phyloP scores from a whole-genome alignment of 129 eudicot genomes.

The Dittrichia graveolens region DNA sequence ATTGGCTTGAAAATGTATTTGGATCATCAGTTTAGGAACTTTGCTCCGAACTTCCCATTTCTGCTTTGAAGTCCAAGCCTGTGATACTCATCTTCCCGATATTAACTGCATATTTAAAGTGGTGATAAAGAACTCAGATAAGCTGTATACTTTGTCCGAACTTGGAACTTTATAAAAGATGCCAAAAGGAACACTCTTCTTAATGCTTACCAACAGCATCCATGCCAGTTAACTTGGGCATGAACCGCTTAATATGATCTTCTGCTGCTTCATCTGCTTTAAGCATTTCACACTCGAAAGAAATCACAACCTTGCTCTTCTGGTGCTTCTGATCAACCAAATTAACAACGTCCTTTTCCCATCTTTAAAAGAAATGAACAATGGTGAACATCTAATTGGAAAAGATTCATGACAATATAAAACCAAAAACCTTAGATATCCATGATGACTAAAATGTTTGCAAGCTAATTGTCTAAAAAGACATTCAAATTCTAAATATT shows the following conservation, averaged over 20 bases:
- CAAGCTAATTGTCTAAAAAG: background rate
- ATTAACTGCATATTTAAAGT: conserved; percentile 61
- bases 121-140: conserved; percentile 12
- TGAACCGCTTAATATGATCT: conserved; percentile 76
- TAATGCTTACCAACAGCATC: conserved; percentile 83
- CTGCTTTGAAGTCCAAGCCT: conserved; percentile 70
- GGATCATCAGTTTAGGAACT: conserved; percentile 13
- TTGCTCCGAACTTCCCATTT: conserved; percentile 41
- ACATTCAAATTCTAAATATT: conserved; percentile 3
- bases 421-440: background rate
- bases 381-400: background rate
- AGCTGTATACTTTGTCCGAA: background rate
- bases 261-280: conserved; percentile 97
- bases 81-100: conserved; percentile 72
- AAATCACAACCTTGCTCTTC: conserved; percentile 57
- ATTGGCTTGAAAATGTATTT: too few species aligned
- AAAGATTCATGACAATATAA: background rate
- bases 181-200: background rate
- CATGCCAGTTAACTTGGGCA: conserved; percentile 89
- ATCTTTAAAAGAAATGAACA: conserved; percentile 42
- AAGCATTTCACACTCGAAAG: conserved; percentile 86
- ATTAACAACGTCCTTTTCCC: conserved; percentile 79
- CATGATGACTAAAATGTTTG: background rate
- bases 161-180: background rate
- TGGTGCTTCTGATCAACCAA: conserved; percentile 63